A percentile compares a stretch with the other conserved stretches of the same genome.
These are phyloP conservation scores for Yamadazyma conglobata DNA, from an alignment of 1,139 yeast species.

Conservation along the genomic window DNA sequence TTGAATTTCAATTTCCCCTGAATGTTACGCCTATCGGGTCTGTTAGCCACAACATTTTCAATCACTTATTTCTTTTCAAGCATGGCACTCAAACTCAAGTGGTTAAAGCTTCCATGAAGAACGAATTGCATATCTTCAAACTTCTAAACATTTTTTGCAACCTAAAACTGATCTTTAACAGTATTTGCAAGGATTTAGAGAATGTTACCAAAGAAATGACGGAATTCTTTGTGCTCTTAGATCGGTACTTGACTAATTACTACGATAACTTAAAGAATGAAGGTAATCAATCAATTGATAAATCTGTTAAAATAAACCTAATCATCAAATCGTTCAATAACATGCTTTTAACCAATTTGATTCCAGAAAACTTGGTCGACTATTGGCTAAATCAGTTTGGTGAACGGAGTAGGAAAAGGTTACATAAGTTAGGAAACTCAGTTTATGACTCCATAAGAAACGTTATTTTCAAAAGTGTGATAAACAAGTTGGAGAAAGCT, in stretches of 20 bases:
- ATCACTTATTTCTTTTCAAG: conserved; percentile 28
- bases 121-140: conserved; percentile 9
- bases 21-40: background rate
- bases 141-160: conserved; percentile 30
- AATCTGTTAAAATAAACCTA: conserved; percentile 2
- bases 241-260: conserved; percentile 32
- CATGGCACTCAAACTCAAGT: conserved; percentile 7
- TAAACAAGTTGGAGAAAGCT: conserved; percentile 57
- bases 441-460: conserved; percentile 49
- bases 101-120: conserved; percentile 1
- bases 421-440: conserved; percentile 49
- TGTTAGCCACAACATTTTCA: conserved; percentile 22
- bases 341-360: conserved; percentile 54
- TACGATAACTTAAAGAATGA: conserved; percentile 20
- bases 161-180: conserved; percentile 25
- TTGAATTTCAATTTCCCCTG: conserved; percentile 3
- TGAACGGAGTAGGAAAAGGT: conserved; percentile 62
- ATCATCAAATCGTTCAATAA: conserved; percentile 36
- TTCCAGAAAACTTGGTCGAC: conserved; percentile 39
- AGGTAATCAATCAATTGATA: conserved; percentile 4
- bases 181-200: conserved; percentile 37
- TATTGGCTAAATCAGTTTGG: conserved; percentile 54
- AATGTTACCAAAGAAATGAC: conserved; percentile 35
- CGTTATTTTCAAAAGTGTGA: conserved; percentile 44
- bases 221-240: conserved; percentile 39